Percentiles rank a stretch among this genome's conserved stretches.
Conservation (phyloP, 176 grass and related monocot genomes). For the Secale cereale region DNA sequence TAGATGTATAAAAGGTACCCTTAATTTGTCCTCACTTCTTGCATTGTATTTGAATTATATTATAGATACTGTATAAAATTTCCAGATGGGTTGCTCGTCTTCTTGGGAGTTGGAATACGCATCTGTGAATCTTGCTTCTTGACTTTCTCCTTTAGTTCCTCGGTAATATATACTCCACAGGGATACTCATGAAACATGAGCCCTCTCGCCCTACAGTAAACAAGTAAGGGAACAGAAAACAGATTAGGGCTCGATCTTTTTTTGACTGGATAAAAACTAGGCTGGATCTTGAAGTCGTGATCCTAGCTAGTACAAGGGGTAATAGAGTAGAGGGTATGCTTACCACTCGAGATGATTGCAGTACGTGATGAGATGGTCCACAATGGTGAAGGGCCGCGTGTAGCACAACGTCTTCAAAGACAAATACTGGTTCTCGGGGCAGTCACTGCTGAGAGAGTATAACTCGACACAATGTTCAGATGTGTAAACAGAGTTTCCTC, state of each 20-base stretch:
- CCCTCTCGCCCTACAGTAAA: slow-evolving; percentile 6
- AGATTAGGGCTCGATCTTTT: neutral
- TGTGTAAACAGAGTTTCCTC: neutral
- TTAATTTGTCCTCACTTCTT: neutral
- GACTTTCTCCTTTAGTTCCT: neutral
- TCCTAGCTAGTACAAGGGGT: neutral
- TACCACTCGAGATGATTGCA: slow-evolving; percentile 20
- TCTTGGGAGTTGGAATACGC: neutral
- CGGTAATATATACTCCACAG: neutral
- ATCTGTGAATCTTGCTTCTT: neutral
- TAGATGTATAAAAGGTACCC: neutral
- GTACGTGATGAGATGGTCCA: slow-evolving; percentile 28
- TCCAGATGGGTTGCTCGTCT: neutral
- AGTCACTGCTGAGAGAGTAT: neutral
- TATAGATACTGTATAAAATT: neutral
- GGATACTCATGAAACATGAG: slow-evolving; percentile 15
- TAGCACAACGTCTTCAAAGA: neutral
- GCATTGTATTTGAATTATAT: neutral
- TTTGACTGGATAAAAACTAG: neutral
- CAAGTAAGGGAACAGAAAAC: neutral
- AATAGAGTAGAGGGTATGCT: neutral
- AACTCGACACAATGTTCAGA: neutral
- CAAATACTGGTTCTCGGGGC: neutral
- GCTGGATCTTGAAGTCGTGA: neutral
- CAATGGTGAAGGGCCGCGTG: slow-evolving; percentile 11